A percentile compares a stretch with the other conserved stretches of the same genome.
Evolutionary conservation across 176 grass and related monocot genomes (phyloP).

Genomic region (Puya raimondii): DNA sequence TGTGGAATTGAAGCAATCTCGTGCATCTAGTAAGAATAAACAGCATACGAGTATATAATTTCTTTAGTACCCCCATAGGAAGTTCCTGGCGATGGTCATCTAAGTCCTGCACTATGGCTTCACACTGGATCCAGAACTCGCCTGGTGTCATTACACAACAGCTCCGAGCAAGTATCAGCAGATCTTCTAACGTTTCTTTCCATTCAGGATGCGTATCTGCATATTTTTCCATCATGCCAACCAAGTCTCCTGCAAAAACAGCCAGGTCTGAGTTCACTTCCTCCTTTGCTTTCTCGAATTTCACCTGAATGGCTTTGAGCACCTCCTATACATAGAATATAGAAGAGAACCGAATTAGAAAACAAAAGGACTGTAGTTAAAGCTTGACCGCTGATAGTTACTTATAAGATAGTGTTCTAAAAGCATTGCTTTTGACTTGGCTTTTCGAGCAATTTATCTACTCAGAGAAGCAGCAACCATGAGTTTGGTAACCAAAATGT

Average conservation of each 20-base stretch:
- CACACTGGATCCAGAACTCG: slow-evolving; percentile 97
- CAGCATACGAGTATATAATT: slow-evolving; percentile 87
- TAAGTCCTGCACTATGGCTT: slow-evolving; percentile 98
- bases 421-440: too few species aligned
- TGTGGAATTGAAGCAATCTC: slow-evolving; percentile 93
- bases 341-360: slow-evolving; percentile 13
- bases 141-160: slow-evolving; percentile 90
- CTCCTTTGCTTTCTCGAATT: slow-evolving; percentile 99
- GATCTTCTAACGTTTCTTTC: slow-evolving; percentile 98
- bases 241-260: slow-evolving; percentile 89
- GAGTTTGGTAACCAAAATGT: too few species aligned
- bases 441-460: too few species aligned
- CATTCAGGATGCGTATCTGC: slow-evolving; percentile 84
- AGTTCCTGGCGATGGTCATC: slow-evolving; percentile 91
- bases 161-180: slow-evolving; percentile 94
- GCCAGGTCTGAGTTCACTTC: slow-evolving; percentile 94
- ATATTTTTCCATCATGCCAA: slow-evolving; percentile 94
- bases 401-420: too few species aligned
- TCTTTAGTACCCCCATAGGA: slow-evolving; percentile 84
- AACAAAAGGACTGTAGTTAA: slow-evolving; percentile 12
- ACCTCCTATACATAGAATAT: slow-evolving; percentile 58
- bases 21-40: slow-evolving; percentile 99
- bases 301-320: slow-evolving; percentile 84
- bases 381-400: too few species aligned
- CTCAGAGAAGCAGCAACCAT: too few species aligned